Percentiles rank a stretch among this genome's conserved stretches.
Evolutionary conservation across 345 rosid genomes (phyloP).

Genomic region (Citrus cavaleriei): DNA sequence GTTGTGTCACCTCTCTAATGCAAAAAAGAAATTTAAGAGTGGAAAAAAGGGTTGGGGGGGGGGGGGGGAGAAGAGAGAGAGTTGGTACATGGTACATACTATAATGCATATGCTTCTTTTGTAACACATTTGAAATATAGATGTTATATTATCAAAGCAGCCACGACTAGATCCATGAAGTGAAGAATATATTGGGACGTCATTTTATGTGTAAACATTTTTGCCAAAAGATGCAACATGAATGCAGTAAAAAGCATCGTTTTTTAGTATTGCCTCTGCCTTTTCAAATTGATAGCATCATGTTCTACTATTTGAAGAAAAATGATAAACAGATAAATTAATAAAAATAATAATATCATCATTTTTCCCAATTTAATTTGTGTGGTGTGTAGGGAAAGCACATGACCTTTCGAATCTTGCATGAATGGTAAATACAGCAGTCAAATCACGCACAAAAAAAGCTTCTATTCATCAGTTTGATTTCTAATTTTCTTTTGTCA

Average conservation of each 20-base stretch:
- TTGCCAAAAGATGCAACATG: background rate
- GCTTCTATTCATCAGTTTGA: background rate
- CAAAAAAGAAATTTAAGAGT: no score
- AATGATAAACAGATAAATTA: background rate
- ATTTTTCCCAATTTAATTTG: background rate
- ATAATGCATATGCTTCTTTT: no score
- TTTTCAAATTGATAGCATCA: background rate
- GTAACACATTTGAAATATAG: no score
- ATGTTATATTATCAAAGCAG: no score
- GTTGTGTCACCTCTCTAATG: no score
- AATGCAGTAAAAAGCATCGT: background rate
- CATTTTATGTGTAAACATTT: background rate
- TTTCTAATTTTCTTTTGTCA: background rate
- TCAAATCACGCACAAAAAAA: background rate
- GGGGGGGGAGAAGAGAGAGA: no score
- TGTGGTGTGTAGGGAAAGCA: background rate
- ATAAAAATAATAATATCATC: background rate
- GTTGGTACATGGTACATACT: no score
- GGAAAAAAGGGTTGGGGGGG: no score
- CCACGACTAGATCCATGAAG: no score
- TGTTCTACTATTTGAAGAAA: constrained; percentile 2
- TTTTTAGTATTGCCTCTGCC: background rate
- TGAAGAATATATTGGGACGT: background rate
- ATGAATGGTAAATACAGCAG: background rate
- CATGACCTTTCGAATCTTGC: background rate